Conservation (phyloP, 352 stramenopile genomes). For the Pythium diclinum region DNA sequence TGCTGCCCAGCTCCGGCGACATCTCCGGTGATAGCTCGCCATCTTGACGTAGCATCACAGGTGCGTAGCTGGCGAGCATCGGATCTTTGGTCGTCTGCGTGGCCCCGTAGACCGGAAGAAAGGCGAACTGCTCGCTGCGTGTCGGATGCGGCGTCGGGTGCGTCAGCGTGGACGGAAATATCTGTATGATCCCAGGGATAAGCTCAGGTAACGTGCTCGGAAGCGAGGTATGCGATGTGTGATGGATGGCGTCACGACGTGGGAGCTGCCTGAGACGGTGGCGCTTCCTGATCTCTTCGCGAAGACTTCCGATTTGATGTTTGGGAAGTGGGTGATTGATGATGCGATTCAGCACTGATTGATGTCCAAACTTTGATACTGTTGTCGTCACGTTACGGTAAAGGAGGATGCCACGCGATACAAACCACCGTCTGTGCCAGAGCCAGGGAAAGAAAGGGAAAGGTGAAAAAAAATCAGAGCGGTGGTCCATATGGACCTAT, state of each 20-base stretch:
- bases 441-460: not conserved
- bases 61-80: conserved; percentile 17
- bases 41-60: conserved; percentile 12
- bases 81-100: not conserved
- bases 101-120: not conserved
- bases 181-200: not conserved
- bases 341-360: not conserved
- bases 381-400: not conserved
- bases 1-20: not conserved
- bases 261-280: not conserved
- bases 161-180: not conserved
- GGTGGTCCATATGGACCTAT: not conserved
- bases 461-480: not conserved
- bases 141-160: not conserved
- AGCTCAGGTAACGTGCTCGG: not conserved
- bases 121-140: not conserved
- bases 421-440: not conserved
- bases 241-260: not conserved
- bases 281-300: not conserved
- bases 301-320: not conserved
- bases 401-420: not conserved
- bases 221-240: not conserved
- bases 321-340: not conserved
- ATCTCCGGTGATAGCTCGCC: conserved; percentile 17
- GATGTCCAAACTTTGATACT: not conserved